Conservation (phyloP, 2,329 filamentous ascomycete genomes). For the Ascochyta lentis region DNA sequence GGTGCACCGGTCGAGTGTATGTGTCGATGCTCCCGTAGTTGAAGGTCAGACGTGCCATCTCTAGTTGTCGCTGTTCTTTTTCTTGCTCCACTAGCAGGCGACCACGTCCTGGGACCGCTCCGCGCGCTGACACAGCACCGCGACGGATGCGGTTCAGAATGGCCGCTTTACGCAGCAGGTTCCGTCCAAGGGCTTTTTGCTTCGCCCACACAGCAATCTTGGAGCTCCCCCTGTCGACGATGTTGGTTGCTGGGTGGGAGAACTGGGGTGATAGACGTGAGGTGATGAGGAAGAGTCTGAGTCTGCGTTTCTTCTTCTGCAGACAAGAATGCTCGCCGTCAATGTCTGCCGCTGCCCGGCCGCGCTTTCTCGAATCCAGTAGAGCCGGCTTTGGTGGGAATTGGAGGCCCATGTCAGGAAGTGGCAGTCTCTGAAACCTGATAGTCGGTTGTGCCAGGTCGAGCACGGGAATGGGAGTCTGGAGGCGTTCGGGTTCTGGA, state of each 20-base stretch:
- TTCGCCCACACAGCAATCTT: conserved; percentile 57
- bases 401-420: conserved; percentile 39
- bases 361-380: conserved; percentile 56
- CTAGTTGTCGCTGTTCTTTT: conserved; percentile 40
- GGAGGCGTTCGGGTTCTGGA: neutral
- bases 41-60: conserved; percentile 41
- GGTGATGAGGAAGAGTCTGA: conserved; percentile 69
- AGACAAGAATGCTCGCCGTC: conserved; percentile 60
- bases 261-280: conserved; percentile 73
- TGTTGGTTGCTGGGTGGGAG: conserved; percentile 72
- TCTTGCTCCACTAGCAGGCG: conserved; percentile 38
- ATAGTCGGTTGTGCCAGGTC: conserved; percentile 33
- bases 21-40: conserved; percentile 42
- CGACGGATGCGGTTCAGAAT: conserved; percentile 68
- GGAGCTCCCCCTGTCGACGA: conserved; percentile 66
- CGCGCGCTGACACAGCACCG: conserved; percentile 38
- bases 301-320: conserved; percentile 69
- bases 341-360: conserved; percentile 63
- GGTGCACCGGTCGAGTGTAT: conserved; percentile 36
- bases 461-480: conserved; percentile 17
- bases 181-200: conserved; percentile 56
- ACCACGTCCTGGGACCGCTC: conserved; percentile 25
- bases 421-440: conserved; percentile 41
- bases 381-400: conserved; percentile 40
- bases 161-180: conserved; percentile 68